Base-by-base conservation (phyloP, 208 protist genomes). In the Trichomonas tenax region DNA sequence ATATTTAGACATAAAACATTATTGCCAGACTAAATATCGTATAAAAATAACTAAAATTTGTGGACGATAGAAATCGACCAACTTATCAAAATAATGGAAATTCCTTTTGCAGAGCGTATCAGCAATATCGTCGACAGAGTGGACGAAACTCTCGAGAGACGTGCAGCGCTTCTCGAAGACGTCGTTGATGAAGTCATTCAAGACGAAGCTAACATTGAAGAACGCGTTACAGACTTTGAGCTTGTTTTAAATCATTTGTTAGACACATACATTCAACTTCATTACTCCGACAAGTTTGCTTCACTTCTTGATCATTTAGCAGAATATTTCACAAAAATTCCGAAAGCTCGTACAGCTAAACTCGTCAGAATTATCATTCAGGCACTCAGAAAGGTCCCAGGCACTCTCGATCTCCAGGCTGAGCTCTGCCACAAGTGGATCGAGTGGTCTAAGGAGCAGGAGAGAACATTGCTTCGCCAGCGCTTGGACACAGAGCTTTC, bases 391-490 rank as follows among this genome's bases (percentile, higher is more conserved):
- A 96, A 97, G 51, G 96, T 98, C 63, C 98, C 98, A 41, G 98
- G 98, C 34, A 97, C 98, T 36, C 96, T 98, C 23, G 90, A 97
- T 81, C 46, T 98, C 51, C 98, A 99, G 97, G 97, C 99, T 51
- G 96, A 97, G 81, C 98, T 99, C 8, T 99, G 98, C 97, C 96
- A 98, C 63, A 98, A 99, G 31, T 98, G 97, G 45, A 99, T 99
- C 81, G 97, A 98, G 36, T 99, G 99, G 99, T 98, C 98, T 26
- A 98, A 97, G 45, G 96, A 97, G 88, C 98, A 99, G 97, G 99
- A 99, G 97, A 98, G 99, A 82, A 99, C 98, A 9, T 99, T 99
- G 96, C 97, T 99, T 72, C 98, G 99, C 41, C 99, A 99, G 96
- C 98, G 99, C 36, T 96, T 97, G 48, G 98, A 99, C 97, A 97